Evolutionary conservation across 805 yeast species (phyloP), one percentile per base, ranked within the genome.

Genomic region (Yamadazyma ubonensis): DNA sequence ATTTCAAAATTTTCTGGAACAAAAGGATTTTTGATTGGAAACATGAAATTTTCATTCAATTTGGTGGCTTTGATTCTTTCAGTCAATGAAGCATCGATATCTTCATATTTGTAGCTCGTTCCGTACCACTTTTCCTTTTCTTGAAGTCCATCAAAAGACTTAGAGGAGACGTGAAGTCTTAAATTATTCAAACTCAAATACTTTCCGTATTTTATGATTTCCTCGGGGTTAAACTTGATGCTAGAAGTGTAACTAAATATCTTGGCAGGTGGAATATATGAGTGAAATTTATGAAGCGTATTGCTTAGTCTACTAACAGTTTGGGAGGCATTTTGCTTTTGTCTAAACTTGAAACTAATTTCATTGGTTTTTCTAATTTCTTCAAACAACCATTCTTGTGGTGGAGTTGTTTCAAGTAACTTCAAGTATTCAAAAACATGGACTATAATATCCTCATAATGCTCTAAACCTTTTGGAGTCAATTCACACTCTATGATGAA

Each of bases 71-170:
- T 57, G 45, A 33, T 21, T 79, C 54, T 28, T 48, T 53, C 7
- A 5, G 67, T 11, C 3, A 82, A 57, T 0, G 62, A 64, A 0
- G 46, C 31, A 2, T 78, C 65, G 16, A 86, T 53, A 11, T 67
- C 63, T 8, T 63, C 68, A 30, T 73, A 58, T 2, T 75, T 62
- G 57, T 88, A 86, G 50, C 85, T 84, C 0, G 97, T 88, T 3
- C 95, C 96, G 56, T 93, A 91, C 96, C 96, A 91, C 53, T 78
- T 71, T 58, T 91, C 99, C 16, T 53, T 68, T 10, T 61, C 46
- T 15, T 55, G 68, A 11, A 62, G 47, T 39, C 71, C 65, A 2
- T 73, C 73, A 3, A 79, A 72, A 5, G 71, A 71, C 38, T 70
- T 48, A 58, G 76, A 59, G 67, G 81, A 21, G 76, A 90, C 56